Percentiles rank a stretch among this genome's conserved stretches.
Evolutionary conservation across 2,329 filamentous ascomycete species (phyloP).

Genomic region (Fusarium newnesense): DNA sequence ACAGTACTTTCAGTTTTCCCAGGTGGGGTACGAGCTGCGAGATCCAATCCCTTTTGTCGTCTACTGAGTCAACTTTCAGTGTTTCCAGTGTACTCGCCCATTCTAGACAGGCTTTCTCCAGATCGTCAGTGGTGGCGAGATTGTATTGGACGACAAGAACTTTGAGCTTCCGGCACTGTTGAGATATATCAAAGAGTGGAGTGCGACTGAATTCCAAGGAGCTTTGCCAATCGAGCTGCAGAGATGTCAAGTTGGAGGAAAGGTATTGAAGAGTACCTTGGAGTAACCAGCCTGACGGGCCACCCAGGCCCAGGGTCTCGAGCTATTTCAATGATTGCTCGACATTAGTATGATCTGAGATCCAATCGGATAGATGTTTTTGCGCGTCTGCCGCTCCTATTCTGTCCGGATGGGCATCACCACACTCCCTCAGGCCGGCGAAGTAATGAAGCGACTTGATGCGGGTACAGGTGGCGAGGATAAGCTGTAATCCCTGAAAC

Average conservation of each 20-base stretch:
- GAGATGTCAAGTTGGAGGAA: not conserved
- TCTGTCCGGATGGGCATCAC: accelerated
- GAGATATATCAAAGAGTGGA: not conserved
- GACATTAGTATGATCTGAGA: not conserved
- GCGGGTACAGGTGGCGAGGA: not conserved
- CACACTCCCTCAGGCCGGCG: accelerated
- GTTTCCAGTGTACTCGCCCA: not conserved
- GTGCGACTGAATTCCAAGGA: not conserved
- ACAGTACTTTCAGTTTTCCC: not conserved
- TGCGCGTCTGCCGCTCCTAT: not conserved
- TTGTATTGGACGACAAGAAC: not conserved
- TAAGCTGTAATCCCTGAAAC: not conserved
- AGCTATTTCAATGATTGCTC: not conserved
- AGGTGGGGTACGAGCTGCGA: not conserved
- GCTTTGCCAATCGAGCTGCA: not conserved
- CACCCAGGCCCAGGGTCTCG: not conserved
- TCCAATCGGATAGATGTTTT: not conserved
- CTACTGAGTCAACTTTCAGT: not conserved
- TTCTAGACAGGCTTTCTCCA: not conserved
- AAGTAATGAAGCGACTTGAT: not conserved
- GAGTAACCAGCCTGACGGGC: not conserved
- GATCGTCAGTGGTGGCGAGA: not conserved
- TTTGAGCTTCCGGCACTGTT: not conserved
- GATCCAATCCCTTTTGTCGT: not conserved
- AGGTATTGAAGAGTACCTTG: not conserved